A percentile compares a stretch with the other conserved stretches of the same genome.
phyloP scores from a whole-genome alignment of 352 stramenopile genomes.

The Phytopythium boreale region DNA sequence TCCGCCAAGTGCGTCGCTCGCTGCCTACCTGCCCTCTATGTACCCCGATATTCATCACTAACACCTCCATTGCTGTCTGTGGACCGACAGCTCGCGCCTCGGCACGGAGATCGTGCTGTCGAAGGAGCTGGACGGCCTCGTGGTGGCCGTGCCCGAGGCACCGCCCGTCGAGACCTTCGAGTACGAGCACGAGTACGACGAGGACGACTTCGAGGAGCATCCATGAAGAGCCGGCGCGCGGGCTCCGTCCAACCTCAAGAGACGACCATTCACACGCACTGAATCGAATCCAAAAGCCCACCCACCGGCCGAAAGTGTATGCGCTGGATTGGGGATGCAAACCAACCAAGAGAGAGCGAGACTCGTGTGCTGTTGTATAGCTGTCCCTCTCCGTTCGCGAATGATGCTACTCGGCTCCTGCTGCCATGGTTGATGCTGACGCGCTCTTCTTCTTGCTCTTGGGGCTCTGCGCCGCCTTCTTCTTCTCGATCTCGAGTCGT shows the following conservation, averaged over 20 bases:
- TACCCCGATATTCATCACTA: neutral
- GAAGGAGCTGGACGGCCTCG: constrained; percentile 84
- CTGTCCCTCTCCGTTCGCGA: neutral
- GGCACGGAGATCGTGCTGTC: constrained; percentile 85
- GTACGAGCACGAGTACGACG: constrained; percentile 87
- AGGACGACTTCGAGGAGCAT: constrained; percentile 71
- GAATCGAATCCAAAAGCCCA: neutral
- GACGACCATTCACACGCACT: neutral
- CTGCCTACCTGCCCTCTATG: neutral
- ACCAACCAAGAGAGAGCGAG: constrained; percentile 4
- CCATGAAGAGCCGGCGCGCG: constrained; percentile 15
- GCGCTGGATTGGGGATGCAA: neutral
- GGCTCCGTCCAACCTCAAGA: neutral
- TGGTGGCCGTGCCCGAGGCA: constrained; percentile 83
- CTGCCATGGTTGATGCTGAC: neutral
- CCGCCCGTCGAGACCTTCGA: constrained; percentile 80
- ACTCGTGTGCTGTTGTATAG: neutral
- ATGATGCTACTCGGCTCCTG: neutral
- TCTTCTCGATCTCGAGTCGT: constrained; percentile 63
- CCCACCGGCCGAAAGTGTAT: constrained; percentile 1
- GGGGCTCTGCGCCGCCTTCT: constrained; percentile 39
- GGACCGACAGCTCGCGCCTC: constrained; percentile 71
- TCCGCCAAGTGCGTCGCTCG: constrained; percentile 64
- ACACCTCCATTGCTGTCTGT: neutral
- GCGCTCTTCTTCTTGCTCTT: constrained; percentile 39